Percentiles rank a stretch among this genome's conserved stretches.
Conservation (phyloP, 2,329 filamentous ascomycete species). For the Ophiocordyceps camponoti-rufipedis region DNA sequence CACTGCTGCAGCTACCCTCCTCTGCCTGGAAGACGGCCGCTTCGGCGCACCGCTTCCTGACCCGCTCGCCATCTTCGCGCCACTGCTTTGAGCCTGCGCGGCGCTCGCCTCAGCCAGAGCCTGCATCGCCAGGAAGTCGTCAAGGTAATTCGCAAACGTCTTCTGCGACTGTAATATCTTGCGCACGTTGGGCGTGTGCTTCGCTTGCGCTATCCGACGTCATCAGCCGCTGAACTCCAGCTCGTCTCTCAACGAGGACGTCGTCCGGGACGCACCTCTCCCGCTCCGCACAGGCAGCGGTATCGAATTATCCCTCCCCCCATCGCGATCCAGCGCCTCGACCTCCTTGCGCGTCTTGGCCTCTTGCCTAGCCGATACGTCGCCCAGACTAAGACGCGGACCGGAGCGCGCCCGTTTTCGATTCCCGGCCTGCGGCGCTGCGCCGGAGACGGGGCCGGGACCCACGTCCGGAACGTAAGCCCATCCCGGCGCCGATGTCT, state of each 20-base stretch:
- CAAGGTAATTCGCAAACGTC: constrained; percentile 67
- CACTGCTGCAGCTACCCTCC: constrained; percentile 8
- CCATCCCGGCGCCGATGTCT: constrained; percentile 66
- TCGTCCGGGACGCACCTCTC: constrained; percentile 14
- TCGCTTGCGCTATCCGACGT: constrained; percentile 19
- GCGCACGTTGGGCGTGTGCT: constrained; percentile 51
- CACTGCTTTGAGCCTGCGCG: constrained; percentile 4
- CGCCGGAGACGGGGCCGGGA: constrained; percentile 37
- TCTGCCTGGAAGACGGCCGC: constrained; percentile 8
- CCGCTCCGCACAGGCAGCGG: constrained; percentile 40
- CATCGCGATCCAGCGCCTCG: constrained; percentile 67
- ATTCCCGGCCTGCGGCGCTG: constrained; percentile 28
- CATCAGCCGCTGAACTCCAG: neutral
- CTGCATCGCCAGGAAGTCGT: constrained; percentile 54
- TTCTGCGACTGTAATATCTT: constrained; percentile 67
- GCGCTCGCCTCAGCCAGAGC: constrained; percentile 21
- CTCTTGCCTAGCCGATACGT: constrained; percentile 66
- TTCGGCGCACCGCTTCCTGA: constrained; percentile 4
- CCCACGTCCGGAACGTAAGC: constrained; percentile 71
- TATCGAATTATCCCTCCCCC: constrained; percentile 53
- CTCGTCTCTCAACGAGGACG: neutral
- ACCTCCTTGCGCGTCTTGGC: constrained; percentile 68
- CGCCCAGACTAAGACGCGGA: constrained; percentile 31
- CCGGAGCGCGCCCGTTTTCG: constrained; percentile 55
- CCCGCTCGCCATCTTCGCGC: constrained; percentile 9